A percentile compares a stretch with the other conserved stretches of the same genome.
Evolutionary conservation across 179 eudicot genomes (phyloP).

Genomic region (Nepenthes alata): DNA sequence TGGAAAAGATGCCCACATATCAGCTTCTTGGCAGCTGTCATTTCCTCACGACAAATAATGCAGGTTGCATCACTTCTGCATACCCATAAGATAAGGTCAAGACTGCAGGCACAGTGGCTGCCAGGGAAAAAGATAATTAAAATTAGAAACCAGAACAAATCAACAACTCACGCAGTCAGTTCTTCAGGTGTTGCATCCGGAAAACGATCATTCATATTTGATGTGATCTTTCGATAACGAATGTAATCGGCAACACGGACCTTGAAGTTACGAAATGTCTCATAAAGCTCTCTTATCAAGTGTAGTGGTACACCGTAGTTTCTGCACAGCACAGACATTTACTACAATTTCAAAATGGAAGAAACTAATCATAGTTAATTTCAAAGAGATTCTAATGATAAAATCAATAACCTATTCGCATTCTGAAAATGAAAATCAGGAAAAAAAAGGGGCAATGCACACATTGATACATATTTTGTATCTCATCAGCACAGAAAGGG

Average conservation of each 20-base stretch:
- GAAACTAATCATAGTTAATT: too few relatives aligned
- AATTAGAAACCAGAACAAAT: not conserved
- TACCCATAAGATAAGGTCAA: slow-evolving; percentile 9
- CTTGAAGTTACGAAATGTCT: slow-evolving; percentile 93
- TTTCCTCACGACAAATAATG: slow-evolving; percentile 99
- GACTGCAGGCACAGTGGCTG: not conserved
- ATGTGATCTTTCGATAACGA: slow-evolving; percentile 91
- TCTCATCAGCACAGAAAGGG: too few relatives aligned
- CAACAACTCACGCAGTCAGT: slow-evolving; percentile 47
- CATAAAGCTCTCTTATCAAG: slow-evolving; percentile 93
- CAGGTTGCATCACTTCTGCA: slow-evolving; percentile 93
- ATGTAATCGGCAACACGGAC: slow-evolving; percentile 91
- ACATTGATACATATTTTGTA: too few relatives aligned
- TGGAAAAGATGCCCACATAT: slow-evolving; percentile 93
- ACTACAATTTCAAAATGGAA: too few relatives aligned
- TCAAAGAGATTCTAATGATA: too few relatives aligned
- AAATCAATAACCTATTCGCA: too few relatives aligned
- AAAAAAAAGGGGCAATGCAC: too few relatives aligned
- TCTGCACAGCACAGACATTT: slow-evolving; percentile 21
- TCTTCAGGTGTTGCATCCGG: slow-evolving; percentile 99
- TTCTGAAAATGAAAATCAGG: too few relatives aligned
- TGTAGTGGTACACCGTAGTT: slow-evolving; percentile 96
- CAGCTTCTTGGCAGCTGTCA: slow-evolving; percentile 85
- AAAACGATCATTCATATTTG: slow-evolving; percentile 99
- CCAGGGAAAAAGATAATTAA: not conserved